A percentile compares a stretch with the other conserved stretches of the same genome.
phyloP scores from a whole-genome alignment of 164 flowering plant species.

The Vitis vinifera region ASM3070453v1 NC_081811.1:20101501-20102000 shows the following conservation, averaged over 20 bases:
- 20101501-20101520: constrained; percentile 42
- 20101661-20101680: constrained; percentile 26
- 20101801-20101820: no score
- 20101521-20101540: constrained; percentile 39
- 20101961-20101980: no score
- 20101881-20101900: no score
- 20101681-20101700: constrained; percentile 11
- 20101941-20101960: no score
- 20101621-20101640: constrained; percentile 53
- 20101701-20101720: constrained; percentile 10
- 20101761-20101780: constrained; percentile 49
- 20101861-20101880: no score
- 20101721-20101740: constrained; percentile 37
- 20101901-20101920: no score
- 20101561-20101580: constrained; percentile 63
- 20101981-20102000: no score
- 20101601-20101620: constrained; percentile 51
- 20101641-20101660: constrained; percentile 68
- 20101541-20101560: constrained; percentile 34
- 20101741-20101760: constrained; percentile 45
- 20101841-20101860: no score
- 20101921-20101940: no score
- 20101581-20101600: constrained; percentile 59
- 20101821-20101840: no score
- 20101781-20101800: no score